A percentile compares a stretch with the other conserved stretches of the same genome.
These are phyloP conservation scores for Lentinula aciculospora DNA, from an alignment of 768 basidiomycete species.

Conservation along the genomic window DNA sequence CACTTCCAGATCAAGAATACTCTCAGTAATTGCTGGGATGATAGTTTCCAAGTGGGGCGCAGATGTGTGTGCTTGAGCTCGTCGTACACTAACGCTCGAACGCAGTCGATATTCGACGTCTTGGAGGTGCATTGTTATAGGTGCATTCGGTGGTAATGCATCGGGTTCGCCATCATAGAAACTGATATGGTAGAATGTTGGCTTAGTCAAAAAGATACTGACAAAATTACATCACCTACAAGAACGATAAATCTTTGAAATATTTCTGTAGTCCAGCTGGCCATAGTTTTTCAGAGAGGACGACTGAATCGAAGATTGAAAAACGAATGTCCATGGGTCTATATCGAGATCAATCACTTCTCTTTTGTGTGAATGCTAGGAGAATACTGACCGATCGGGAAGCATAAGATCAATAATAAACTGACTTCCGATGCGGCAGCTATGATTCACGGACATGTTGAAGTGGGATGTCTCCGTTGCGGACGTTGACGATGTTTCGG, in stretches of 20 bases:
- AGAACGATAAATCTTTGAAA: constrained; percentile 28
- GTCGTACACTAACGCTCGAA: constrained; percentile 41
- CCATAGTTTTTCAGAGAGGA: constrained; percentile 22
- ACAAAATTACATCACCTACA: constrained; percentile 28
- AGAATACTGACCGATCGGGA: constrained; percentile 46
- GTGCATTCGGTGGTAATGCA: constrained; percentile 38
- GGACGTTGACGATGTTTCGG: background rate
- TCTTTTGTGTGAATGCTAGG: background rate
- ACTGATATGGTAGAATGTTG: constrained; percentile 20
- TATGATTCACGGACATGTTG: constrained; percentile 11
- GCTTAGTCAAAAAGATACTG: background rate
- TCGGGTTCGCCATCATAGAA: constrained; percentile 21
- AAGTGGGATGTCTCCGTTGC: too few relatives aligned
- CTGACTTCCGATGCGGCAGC: constrained; percentile 32
- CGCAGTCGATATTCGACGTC: constrained; percentile 41
- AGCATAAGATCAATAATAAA: constrained; percentile 43
- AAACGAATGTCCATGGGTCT: constrained; percentile 60
- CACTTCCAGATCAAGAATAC: constrained; percentile 47
- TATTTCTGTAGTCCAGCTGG: constrained; percentile 41
- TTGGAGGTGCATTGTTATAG: constrained; percentile 31
- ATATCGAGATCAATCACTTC: background rate
- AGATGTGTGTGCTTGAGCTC: constrained; percentile 24
- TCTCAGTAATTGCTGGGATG: constrained; percentile 35
- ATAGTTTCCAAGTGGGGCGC: background rate
- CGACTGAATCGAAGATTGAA: constrained; percentile 27